Conservation (phyloP, 495 filamentous ascomycete species). For the Neurospora sp. region DNA sequence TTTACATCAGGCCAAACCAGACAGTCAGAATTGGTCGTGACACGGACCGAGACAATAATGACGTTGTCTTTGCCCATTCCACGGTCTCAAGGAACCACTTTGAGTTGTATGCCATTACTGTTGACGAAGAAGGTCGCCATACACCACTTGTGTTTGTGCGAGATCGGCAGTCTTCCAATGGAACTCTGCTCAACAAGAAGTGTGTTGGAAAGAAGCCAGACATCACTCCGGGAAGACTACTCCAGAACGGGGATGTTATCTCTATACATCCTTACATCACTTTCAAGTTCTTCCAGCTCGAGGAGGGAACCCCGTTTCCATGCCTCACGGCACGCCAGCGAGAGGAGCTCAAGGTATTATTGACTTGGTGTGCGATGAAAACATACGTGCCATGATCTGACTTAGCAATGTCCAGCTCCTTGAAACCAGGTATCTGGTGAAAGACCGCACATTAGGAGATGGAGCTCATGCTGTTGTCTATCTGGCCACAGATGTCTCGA, state of each 20-base stretch:
- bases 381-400: neutral
- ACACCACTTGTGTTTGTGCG: constrained; percentile 50
- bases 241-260: constrained; percentile 47
- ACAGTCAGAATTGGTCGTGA: constrained; percentile 30
- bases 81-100: constrained; percentile 49
- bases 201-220: constrained; percentile 28
- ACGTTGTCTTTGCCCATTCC: constrained; percentile 30
- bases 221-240: constrained; percentile 32
- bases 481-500: constrained; percentile 58
- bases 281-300: constrained; percentile 21
- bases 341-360: constrained; percentile 17
- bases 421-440: constrained; percentile 36
- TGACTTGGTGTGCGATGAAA: neutral
- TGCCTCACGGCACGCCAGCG: constrained; percentile 10
- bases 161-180: constrained; percentile 47
- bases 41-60: constrained; percentile 19
- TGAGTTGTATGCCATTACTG: constrained; percentile 51
- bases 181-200: constrained; percentile 42
- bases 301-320: neutral
- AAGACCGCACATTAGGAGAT: constrained; percentile 58
- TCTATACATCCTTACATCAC: constrained; percentile 26
- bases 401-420: constrained; percentile 30
- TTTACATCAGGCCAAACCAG: constrained; percentile 15
- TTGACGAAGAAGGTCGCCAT: constrained; percentile 25
- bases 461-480: constrained; percentile 80